phyloP scores from a whole-genome alignment of 2,329 filamentous ascomycete species.

The Thelonectria rubi region DNA sequence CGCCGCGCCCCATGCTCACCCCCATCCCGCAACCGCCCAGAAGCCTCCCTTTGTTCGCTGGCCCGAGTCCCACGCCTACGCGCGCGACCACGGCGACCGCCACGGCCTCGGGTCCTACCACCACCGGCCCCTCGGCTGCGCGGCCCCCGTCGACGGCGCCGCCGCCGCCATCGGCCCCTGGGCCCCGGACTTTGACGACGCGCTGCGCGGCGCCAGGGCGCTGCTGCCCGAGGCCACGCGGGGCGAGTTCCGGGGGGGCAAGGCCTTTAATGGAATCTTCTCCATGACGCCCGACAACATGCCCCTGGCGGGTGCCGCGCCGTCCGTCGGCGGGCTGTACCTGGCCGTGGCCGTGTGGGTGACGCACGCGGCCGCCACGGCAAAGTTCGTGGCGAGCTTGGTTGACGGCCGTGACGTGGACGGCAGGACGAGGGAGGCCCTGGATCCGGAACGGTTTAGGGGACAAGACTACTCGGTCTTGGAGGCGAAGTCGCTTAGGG shows the following conservation, averaged over 20 bases:
- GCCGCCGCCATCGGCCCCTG: constrained; percentile 30
- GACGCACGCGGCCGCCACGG: constrained; percentile 33
- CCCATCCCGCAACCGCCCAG: neutral
- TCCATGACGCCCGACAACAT: constrained; percentile 42
- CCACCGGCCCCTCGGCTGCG: constrained; percentile 28
- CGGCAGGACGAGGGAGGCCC: constrained; percentile 8
- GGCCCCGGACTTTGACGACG: constrained; percentile 29
- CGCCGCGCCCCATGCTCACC: neutral
- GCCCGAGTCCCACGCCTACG: constrained; percentile 38
- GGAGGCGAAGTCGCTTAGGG: constrained; percentile 30
- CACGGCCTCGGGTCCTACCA: constrained; percentile 39
- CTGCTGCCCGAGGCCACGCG: constrained; percentile 26
- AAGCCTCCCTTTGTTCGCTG: constrained; percentile 32
- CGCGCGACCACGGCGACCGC: constrained; percentile 33
- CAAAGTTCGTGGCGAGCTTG: constrained; percentile 26
- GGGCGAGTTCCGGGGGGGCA: constrained; percentile 20
- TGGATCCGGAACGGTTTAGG: constrained; percentile 33
- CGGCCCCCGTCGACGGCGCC: constrained; percentile 1
- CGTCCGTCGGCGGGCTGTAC: constrained; percentile 20
- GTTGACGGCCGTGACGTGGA: constrained; percentile 30
- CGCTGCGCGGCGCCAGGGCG: constrained; percentile 20
- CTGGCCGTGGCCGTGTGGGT: constrained; percentile 39
- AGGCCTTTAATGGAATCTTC: constrained; percentile 38
- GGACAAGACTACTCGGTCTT: constrained; percentile 22
- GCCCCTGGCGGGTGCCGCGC: constrained; percentile 29